Evolutionary conservation across 2,329 filamentous ascomycete genomes (phyloP), one percentile per base, ranked within the genome.

Genomic region (Monilinia fructicola): DNA sequence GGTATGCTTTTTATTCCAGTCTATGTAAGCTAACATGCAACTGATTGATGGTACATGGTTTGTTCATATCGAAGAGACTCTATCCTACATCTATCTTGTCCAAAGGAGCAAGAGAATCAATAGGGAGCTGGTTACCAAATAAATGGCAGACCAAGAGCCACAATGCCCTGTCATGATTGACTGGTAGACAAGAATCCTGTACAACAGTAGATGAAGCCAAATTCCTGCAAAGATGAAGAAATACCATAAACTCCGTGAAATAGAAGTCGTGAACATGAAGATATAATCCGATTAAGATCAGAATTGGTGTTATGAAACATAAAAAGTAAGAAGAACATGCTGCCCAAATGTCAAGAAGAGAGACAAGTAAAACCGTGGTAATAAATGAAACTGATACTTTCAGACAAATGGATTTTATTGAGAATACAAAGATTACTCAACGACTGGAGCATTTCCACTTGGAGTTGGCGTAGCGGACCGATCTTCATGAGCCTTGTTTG

Each of bases 381-480:
- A n/a, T n/a, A 31, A 52, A 9, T 26, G 42, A n/a, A 31, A 53
- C 14, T 31, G 31, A 14, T 21, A 16, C 5, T 50, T 38, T 44
- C 26, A 35, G 58, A 50, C n/a, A 61, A n/a, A 18, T 11, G 21
- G 42, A 3, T 48, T 46, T 72, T 48, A 70, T 52, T 69, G 54
- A 54, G 68, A 68, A 54, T 68, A 67, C 54, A 66, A 54, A 28
- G 67, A 62, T n/a, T 55, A 59, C 46, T 73, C 70, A 40, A 46
- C 55, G 62, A 62, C 58, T 31, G 67, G 16, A 60, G 56, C 65
- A 54, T 72, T 67, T 16, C 70, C 69, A 68, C 60, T 67, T 58
- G 71, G 70, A 35, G 71, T 75, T 46, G 73, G 73, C 40, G 72
- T 73, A 26, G 66, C 54, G 9, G 72, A 72, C 12, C 72, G 72